phyloP scores from a whole-genome alignment of 306 rosid species.

The Gastrolobium bilobum region DNA sequence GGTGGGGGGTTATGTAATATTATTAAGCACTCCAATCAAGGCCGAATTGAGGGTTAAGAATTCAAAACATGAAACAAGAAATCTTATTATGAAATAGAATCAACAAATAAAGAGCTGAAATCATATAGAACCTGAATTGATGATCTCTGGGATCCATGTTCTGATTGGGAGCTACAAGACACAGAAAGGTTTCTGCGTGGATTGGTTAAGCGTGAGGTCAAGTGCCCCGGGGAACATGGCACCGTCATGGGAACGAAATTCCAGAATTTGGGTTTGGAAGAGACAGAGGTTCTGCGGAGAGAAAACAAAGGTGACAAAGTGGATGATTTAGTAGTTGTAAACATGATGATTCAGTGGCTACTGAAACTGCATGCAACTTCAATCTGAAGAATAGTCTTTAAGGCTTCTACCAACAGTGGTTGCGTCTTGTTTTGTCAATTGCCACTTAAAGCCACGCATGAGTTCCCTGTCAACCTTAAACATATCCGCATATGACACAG shows the following conservation, averaged over 20 bases:
- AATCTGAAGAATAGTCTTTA: no score
- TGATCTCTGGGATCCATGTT: conserved; percentile 49
- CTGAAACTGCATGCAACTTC: neutral
- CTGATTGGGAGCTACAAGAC: conserved; percentile 50
- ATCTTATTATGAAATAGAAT: neutral
- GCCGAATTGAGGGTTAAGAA: neutral
- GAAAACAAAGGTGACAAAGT: conserved; percentile 23
- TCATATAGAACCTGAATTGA: conserved; percentile 60
- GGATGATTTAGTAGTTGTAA: conserved; percentile 40
- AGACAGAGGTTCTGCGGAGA: conserved; percentile 6
- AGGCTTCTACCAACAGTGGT: no score
- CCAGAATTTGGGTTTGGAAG: conserved; percentile 39
- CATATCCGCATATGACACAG: no score
- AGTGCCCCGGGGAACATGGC: conserved; percentile 10
- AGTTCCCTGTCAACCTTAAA: no score
- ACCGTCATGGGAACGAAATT: conserved; percentile 42
- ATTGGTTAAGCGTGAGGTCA: conserved; percentile 45
- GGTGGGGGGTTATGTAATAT: neutral
- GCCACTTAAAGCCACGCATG: no score
- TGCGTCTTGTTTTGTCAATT: no score
- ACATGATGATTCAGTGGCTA: conserved; percentile 22
- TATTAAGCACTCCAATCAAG: neutral
- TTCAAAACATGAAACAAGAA: conserved; percentile 11
- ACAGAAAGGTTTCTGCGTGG: conserved; percentile 45
- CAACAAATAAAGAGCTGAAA: neutral